phyloP scores from a whole-genome alignment of 768 basidiomycete species.

The Polyporus arcularius region DNA sequence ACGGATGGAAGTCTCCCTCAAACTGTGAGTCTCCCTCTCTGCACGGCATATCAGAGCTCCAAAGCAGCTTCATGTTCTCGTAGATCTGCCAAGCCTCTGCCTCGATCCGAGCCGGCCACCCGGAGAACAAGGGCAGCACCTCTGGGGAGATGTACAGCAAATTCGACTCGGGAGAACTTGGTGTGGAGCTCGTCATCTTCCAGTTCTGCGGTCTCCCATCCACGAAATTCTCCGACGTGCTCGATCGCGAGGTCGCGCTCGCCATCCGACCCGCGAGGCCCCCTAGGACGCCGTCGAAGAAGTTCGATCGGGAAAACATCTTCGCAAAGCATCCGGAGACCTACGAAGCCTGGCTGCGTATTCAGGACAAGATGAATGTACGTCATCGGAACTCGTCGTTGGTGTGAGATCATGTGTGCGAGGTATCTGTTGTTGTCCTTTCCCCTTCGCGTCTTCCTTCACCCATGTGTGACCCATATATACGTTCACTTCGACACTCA shows the following conservation, averaged over 20 bases:
- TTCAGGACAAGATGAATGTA: not conserved
- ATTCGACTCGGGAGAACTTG: not conserved
- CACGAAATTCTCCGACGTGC: not conserved
- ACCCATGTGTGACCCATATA: too few relatives aligned
- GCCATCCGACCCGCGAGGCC: not conserved
- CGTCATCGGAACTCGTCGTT: not conserved
- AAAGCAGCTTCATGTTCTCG: not conserved
- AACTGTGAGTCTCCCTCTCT: not conserved
- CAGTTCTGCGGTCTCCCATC: not conserved
- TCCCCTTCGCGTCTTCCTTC: too few relatives aligned
- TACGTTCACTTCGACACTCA: too few relatives aligned
- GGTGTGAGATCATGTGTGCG: not conserved
- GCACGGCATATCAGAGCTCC: too few relatives aligned
- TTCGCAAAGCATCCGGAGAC: not conserved
- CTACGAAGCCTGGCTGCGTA: not conserved
- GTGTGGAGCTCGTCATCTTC: slow-evolving; percentile 1
- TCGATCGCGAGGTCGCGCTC: not conserved
- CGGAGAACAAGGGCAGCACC: not conserved
- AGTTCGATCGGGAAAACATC: not conserved
- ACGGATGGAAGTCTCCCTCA: slow-evolving; percentile 2
- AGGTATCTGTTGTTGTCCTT: too few relatives aligned
- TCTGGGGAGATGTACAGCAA: not conserved
- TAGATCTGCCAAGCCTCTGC: not conserved
- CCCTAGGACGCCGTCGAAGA: not conserved
- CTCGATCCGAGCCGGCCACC: not conserved